phyloP scores from a whole-genome alignment of 352 stramenopile species.

The Peronospora destructor region DNA sequence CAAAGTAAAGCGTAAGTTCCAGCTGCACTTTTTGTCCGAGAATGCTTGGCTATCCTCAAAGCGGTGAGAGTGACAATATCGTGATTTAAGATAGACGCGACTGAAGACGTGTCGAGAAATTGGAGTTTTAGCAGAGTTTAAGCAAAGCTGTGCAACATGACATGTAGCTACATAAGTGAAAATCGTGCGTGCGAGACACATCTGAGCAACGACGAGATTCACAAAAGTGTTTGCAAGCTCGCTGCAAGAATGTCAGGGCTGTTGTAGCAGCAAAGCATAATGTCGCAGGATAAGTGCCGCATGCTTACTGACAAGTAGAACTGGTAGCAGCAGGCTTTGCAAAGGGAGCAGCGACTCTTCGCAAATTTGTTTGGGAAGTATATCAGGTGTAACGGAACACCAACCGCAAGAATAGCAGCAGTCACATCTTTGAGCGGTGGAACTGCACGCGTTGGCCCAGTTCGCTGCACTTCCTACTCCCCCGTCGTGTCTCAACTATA shows the following conservation, averaged over 20 bases:
- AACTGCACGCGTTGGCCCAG: slow-evolving; percentile 23
- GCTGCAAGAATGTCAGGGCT: slow-evolving; percentile 72
- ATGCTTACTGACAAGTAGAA: slow-evolving; percentile 30
- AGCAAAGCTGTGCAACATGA: slow-evolving; percentile 47
- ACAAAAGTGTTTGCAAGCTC: slow-evolving; percentile 71
- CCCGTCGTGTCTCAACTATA: slow-evolving; percentile 9
- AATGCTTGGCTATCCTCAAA: slow-evolving; percentile 51
- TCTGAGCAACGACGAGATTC: slow-evolving; percentile 64
- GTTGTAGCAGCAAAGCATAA: slow-evolving; percentile 79
- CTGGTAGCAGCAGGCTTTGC: background rate
- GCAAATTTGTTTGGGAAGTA: background rate
- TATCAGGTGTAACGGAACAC: background rate
- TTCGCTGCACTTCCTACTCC: slow-evolving; percentile 6
- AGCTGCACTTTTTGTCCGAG: slow-evolving; percentile 64
- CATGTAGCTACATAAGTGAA: slow-evolving; percentile 66
- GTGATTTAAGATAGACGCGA: slow-evolving; percentile 53
- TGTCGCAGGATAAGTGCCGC: slow-evolving; percentile 73
- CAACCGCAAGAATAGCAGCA: background rate
- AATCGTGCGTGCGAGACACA: slow-evolving; percentile 59
- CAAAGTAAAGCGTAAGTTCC: slow-evolving; percentile 74
- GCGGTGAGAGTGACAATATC: slow-evolving; percentile 54
- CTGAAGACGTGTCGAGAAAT: slow-evolving; percentile 67
- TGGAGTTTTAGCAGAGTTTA: slow-evolving; percentile 42
- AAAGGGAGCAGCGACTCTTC: background rate
- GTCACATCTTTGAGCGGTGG: slow-evolving; percentile 2